Evolutionary conservation across 768 basidiomycete species (phyloP), one percentile per base, ranked within the genome.

Genomic region (Sporobolomyces pararoseus): DNA sequence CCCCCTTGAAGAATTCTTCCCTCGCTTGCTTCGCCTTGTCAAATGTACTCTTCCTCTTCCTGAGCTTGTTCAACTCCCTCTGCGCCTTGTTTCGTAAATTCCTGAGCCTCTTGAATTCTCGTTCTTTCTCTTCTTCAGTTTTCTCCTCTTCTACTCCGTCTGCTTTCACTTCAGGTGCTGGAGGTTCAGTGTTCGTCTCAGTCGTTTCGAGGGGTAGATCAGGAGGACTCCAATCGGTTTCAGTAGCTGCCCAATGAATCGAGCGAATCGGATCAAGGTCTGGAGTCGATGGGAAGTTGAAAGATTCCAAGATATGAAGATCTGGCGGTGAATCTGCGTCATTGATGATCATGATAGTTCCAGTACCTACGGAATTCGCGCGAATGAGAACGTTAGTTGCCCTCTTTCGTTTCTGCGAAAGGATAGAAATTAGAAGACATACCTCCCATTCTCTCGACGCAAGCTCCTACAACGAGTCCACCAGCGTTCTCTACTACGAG

Each of bases 281-380:
- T n/a, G 83, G 76, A 16, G 81, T 76, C 46, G 84, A 81, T 19
- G 84, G 81, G 76, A 93, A 91, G 80, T 98, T 98, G 90, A 98
- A 91, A 67, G 88, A 83, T 4, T 83, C 81, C 77, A 92, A 79
- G 27, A 92, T 84, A 17, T 90, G 89, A 79, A 91, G 95, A 49
- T 91, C 88, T 10, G 96, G 95, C 7, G 95, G 93, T 17, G 89
- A 91, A 75, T 97, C 95, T 37, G 87, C 85, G 71, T 94, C 90
- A 73, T 88, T 90, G 71, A 99, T 86, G 2, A 89, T 86, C 71
- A 97, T 82, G 14, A 98, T 81, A 59, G 86, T 84, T 25, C 95
- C 96, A 75, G 86, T 81, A 32, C 90, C 92, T 91, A 23, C 5
- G 34, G 34, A 19, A 39, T 17, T 12, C 17, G 31, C 4, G 2